These are phyloP conservation scores for Diaporthe longicolla DNA, from an alignment of 2,329 filamentous ascomycete species.

Conservation along the genomic window DNA sequence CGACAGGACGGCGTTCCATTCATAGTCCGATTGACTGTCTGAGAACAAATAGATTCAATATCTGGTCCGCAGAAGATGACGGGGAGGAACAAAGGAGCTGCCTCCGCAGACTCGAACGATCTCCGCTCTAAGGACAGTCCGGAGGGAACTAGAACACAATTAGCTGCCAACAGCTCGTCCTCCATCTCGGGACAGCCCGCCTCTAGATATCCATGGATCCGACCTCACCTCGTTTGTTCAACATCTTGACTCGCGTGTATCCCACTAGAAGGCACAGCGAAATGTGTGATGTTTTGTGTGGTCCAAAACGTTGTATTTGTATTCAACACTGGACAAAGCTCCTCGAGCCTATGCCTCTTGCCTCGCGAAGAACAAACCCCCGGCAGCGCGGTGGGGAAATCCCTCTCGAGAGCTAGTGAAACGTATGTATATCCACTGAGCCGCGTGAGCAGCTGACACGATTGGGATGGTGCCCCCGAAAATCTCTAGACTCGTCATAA, in stretches of 20 bases:
- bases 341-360: background rate
- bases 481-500: constrained; percentile 37
- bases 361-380: constrained; percentile 6
- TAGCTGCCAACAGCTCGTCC: background rate
- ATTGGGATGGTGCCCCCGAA: constrained; percentile 38
- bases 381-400: background rate
- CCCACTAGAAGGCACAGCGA: background rate
- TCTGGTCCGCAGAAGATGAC: background rate
- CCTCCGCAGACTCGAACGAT: background rate
- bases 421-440: constrained; percentile 41
- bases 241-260: background rate
- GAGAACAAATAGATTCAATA: background rate
- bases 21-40: background rate
- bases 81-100: background rate
- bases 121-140: background rate
- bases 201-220: no score
- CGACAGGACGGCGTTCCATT: background rate
- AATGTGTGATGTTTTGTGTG: background rate
- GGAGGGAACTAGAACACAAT: no score
- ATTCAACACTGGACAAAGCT: constrained; percentile 28
- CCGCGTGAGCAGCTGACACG: constrained; percentile 35
- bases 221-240: background rate
- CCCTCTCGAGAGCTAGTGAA: constrained; percentile 16
- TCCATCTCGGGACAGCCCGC: background rate
- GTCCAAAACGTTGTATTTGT: constrained; percentile 31